These are phyloP conservation scores for Xylaria polymorpha DNA, from an alignment of 2,329 filamentous ascomycete species.

Conservation along the genomic window DNA sequence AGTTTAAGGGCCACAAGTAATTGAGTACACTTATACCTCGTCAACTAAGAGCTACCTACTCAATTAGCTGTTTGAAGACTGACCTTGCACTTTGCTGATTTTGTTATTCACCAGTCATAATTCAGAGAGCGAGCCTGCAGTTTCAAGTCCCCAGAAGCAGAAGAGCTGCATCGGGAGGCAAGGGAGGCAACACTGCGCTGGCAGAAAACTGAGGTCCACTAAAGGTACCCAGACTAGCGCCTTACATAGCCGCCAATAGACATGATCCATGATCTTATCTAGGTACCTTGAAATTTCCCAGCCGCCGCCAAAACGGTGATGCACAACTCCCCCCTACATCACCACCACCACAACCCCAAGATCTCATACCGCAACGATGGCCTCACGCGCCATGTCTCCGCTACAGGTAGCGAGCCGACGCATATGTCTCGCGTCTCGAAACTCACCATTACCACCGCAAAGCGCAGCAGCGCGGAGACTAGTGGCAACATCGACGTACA, in stretches of 20 bases:
- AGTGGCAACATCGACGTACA: slow-evolving; percentile 32
- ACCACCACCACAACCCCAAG: slow-evolving; percentile 18
- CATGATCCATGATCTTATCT: too few relatives aligned
- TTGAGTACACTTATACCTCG: background rate
- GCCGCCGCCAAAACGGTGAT: background rate
- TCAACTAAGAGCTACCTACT: background rate
- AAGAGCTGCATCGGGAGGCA: background rate
- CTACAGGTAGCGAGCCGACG: slow-evolving; percentile 38
- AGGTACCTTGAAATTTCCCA: slow-evolving; percentile 3
- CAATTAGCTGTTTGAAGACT: background rate
- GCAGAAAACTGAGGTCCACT: background rate
- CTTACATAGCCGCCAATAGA: background rate
- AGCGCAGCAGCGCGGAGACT: slow-evolving; percentile 22
- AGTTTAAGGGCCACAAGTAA: background rate
- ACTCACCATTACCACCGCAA: slow-evolving; percentile 22
- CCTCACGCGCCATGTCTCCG: slow-evolving; percentile 43
- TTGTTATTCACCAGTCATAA: background rate
- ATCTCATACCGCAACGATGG: slow-evolving; percentile 31
- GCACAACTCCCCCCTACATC: background rate
- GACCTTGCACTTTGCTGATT: background rate
- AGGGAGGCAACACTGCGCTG: background rate
- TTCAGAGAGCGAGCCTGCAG: background rate
- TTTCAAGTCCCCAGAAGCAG: background rate
- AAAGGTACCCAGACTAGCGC: background rate
- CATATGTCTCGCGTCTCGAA: slow-evolving; percentile 18